These are phyloP conservation scores for Aspergillus mulundensis DNA, from an alignment of 495 filamentous ascomycete species.

Conservation along the genomic window DNA sequence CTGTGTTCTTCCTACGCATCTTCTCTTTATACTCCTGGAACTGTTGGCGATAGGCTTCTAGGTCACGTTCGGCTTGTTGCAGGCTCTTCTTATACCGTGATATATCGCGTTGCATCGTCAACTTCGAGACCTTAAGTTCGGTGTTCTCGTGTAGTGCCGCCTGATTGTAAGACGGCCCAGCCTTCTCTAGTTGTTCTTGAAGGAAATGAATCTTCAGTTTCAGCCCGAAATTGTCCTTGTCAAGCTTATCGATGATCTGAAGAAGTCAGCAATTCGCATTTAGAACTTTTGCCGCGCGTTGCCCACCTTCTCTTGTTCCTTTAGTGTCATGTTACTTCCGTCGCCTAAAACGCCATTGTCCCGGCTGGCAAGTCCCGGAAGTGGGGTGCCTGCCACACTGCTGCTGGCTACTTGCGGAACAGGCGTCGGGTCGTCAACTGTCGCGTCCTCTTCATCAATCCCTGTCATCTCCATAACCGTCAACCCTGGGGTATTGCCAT, in stretches of 20 bases:
- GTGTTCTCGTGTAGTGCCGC: slow-evolving; percentile 88
- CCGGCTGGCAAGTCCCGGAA: slow-evolving; percentile 60
- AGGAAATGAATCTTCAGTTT: slow-evolving; percentile 97
- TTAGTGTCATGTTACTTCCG: slow-evolving; percentile 77
- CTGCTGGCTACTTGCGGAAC: slow-evolving; percentile 70
- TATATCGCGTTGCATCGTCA: slow-evolving; percentile 83
- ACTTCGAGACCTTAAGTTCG: slow-evolving; percentile 84
- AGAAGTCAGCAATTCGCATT: slow-evolving; percentile 14
- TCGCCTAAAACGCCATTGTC: slow-evolving; percentile 62
- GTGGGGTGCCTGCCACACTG: slow-evolving; percentile 75
- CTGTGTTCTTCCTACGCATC: slow-evolving; percentile 66
- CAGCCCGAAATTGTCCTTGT: slow-evolving; percentile 92
- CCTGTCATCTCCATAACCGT: slow-evolving; percentile 57
- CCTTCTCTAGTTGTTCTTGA: slow-evolving; percentile 78
- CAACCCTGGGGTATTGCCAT: slow-evolving; percentile 60
- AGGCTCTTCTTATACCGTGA: slow-evolving; percentile 77
- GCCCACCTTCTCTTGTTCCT: slow-evolving; percentile 85
- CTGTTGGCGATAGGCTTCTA: slow-evolving; percentile 73
- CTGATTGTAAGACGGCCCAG: slow-evolving; percentile 82
- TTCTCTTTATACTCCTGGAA: slow-evolving; percentile 75
- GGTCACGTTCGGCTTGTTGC: slow-evolving; percentile 69
- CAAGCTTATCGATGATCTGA: slow-evolving; percentile 82
- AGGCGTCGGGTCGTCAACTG: slow-evolving; percentile 56
- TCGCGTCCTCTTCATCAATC: slow-evolving; percentile 62
- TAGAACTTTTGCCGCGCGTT: background rate